These are phyloP conservation scores for Tetradesmus lagerheimii DNA, from an alignment of 139 green algal species.

Conservation along the genomic window DNA sequence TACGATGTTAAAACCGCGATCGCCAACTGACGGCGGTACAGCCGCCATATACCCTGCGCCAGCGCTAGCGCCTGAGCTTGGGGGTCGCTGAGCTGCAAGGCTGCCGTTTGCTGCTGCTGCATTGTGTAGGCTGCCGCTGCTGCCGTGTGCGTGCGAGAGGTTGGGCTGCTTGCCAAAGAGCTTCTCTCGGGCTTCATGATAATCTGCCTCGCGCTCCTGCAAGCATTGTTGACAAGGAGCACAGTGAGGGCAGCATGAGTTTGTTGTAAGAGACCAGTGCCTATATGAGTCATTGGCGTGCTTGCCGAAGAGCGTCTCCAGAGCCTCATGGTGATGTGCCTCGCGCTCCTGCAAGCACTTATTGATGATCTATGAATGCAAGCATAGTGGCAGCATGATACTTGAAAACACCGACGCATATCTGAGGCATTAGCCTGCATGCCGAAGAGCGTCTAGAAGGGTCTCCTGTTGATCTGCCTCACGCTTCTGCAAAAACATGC, in stretches of 20 bases:
- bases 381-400: too few species aligned
- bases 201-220: slow-evolving; percentile 35
- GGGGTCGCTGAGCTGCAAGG: neutral
- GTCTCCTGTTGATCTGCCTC: slow-evolving; percentile 20
- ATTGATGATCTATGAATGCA: too few species aligned
- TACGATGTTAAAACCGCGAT: slow-evolving; percentile 38
- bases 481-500: neutral
- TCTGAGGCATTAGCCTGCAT: neutral
- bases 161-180: slow-evolving; percentile 12
- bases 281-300: too few species aligned
- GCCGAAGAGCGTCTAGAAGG: neutral
- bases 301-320: too few species aligned
- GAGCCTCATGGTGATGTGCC: too few species aligned
- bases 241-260: too few species aligned
- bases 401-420: too few species aligned
- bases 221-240: too few species aligned
- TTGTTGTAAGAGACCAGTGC: too few species aligned
- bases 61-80: neutral
- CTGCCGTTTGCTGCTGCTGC: neutral
- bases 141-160: neutral
- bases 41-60: slow-evolving; percentile 36
- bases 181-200: slow-evolving; percentile 19
- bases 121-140: neutral
- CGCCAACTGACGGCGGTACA: slow-evolving; percentile 12
- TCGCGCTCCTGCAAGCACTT: too few species aligned